A percentile compares a stretch with the other conserved stretches of the same genome.
These are phyloP conservation scores for Boletales sp. DNA, from an alignment of 768 basidiomycete species.

Conservation along the genomic window DNA sequence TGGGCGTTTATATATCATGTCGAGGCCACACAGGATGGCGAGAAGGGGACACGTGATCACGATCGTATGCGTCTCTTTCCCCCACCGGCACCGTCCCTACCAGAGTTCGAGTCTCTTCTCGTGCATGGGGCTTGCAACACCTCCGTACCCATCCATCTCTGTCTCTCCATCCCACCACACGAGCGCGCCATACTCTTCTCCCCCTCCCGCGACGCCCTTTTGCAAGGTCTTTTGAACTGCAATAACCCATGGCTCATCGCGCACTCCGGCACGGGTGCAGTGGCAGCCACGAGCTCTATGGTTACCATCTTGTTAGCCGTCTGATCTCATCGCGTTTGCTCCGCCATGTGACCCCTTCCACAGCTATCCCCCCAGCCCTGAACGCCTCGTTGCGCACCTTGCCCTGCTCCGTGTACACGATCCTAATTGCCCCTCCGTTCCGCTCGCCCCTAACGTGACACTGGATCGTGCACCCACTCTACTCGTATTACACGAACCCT, in stretches of 20 bases:
- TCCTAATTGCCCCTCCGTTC: conserved; percentile 13
- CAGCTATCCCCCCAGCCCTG: conserved; percentile 64
- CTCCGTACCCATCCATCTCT: conserved; percentile 68
- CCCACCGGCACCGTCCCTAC: conserved; percentile 43
- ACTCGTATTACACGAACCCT: conserved; percentile 60
- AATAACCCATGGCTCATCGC: conserved; percentile 45
- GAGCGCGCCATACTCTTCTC: conserved; percentile 47
- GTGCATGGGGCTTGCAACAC: conserved; percentile 60
- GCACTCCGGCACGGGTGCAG: conserved; percentile 37
- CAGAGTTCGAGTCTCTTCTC: conserved; percentile 55
- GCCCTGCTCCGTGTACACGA: conserved; percentile 42
- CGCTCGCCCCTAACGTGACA: conserved; percentile 30
- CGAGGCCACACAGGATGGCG: conserved; percentile 18
- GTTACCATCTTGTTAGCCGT: conserved; percentile 54
- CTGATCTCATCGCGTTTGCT: not conserved
- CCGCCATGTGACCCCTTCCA: conserved; percentile 8
- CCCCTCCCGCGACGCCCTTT: conserved; percentile 47
- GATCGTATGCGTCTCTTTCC: conserved; percentile 37
- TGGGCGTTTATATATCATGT: not conserved
- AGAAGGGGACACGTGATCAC: not conserved
- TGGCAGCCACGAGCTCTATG: conserved; percentile 37
- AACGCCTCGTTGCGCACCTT: conserved; percentile 52
- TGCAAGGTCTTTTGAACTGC: conserved; percentile 39
- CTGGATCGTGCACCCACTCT: conserved; percentile 43
- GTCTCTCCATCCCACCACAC: conserved; percentile 43